Evolutionary conservation across 2,329 filamentous ascomycete genomes (phyloP).

Genomic region (Graphium sp.): DNA sequence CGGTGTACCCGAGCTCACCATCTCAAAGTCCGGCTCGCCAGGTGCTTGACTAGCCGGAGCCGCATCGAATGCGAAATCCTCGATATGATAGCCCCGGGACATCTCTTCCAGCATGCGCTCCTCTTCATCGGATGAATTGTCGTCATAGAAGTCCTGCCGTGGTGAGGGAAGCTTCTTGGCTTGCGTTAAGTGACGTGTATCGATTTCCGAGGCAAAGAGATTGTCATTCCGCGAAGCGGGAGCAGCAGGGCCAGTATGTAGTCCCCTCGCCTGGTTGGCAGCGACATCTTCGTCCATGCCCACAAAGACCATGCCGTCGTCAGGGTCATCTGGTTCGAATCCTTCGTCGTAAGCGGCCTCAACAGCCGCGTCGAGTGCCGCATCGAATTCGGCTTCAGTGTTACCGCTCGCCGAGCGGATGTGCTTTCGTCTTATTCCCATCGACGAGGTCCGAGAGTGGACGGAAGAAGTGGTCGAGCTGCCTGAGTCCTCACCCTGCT

Average conservation of each 20-base stretch:
- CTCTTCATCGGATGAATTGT: conserved; percentile 52
- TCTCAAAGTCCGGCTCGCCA: too few relatives aligned
- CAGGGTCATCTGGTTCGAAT: conserved; percentile 52
- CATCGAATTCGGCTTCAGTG: conserved; percentile 84
- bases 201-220: too few relatives aligned
- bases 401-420: conserved; percentile 51
- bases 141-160: conserved; percentile 44
- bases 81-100: conserved; percentile 65
- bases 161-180: neutral
- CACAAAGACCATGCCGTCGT: conserved; percentile 20
- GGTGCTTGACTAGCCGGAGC: too few relatives aligned
- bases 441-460: conserved; percentile 62
- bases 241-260: too few relatives aligned
- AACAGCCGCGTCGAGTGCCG: conserved; percentile 83
- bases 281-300: conserved; percentile 25
- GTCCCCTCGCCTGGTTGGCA: conserved; percentile 24
- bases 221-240: too few relatives aligned
- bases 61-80: conserved; percentile 62
- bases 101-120: conserved; percentile 76
- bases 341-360: conserved; percentile 93
- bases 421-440: conserved; percentile 51
- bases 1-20: too few relatives aligned
- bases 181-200: conserved; percentile 3
- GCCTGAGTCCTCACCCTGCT: conserved; percentile 82
- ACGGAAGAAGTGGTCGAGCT: conserved; percentile 65